Conservation (phyloP, 257 asterid species). For the Nicotiana sylvestris region DNA sequence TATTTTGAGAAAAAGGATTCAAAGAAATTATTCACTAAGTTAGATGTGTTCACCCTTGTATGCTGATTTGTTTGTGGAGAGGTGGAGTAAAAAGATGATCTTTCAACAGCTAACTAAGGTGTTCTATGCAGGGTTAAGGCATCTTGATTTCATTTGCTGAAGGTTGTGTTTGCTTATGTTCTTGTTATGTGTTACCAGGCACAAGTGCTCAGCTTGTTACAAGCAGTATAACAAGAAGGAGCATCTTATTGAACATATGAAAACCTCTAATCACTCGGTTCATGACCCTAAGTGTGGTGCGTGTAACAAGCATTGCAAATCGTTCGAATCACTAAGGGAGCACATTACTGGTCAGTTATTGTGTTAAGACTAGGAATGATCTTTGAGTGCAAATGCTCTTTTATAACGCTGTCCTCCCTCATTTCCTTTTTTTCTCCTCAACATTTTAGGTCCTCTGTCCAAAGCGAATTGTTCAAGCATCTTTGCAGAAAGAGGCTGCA, state of each 20-base stretch:
- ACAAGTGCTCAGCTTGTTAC: conserved; percentile 54
- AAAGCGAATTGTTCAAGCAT: conserved; percentile 39
- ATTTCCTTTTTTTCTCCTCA: neutral
- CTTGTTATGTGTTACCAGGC: conserved; percentile 30
- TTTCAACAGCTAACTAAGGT: neutral
- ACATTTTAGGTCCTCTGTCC: conserved; percentile 39
- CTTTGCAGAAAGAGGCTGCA: conserved; percentile 47
- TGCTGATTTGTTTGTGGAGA: neutral
- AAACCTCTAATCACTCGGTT: conserved; percentile 37
- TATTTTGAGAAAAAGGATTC: neutral
- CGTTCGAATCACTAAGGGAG: conserved; percentile 51
- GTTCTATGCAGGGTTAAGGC: neutral
- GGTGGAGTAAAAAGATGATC: neutral
- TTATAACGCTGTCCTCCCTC: conserved; percentile 10
- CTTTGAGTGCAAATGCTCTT: conserved; percentile 4
- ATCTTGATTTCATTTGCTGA: neutral
- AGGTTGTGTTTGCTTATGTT: neutral
- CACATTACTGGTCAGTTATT: conserved; percentile 36
- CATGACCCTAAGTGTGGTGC: conserved; percentile 56
- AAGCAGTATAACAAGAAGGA: conserved; percentile 56
- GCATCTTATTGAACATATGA: conserved; percentile 52
- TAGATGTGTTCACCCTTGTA: neutral
- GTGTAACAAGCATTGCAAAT: conserved; percentile 47
- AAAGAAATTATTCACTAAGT: neutral
- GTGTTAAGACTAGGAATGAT: neutral